phyloP scores from a whole-genome alignment of 1,284 basidiomycete genomes.

The Pholiota adiposa region DNA sequence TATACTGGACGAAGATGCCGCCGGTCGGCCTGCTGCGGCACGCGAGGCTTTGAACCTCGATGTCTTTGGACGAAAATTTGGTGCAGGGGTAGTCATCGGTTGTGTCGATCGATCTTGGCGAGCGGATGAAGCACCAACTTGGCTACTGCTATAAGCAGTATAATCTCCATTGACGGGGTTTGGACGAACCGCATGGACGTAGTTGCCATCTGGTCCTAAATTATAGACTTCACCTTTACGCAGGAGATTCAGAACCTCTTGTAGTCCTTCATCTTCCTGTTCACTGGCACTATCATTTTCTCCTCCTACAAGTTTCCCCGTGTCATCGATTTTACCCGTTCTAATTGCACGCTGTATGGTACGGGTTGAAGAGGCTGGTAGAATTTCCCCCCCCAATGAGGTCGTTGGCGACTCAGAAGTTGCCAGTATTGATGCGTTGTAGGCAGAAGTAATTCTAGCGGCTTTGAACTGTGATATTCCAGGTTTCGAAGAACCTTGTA shows the following conservation, averaged over 20 bases:
- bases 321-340: constrained; percentile 61
- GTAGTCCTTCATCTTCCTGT: constrained; percentile 50
- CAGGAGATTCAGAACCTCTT: constrained; percentile 60
- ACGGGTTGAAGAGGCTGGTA: constrained; percentile 55
- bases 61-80: constrained; percentile 36
- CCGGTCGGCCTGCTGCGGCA: constrained; percentile 30
- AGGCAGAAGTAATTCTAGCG: constrained; percentile 49
- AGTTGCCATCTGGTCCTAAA: constrained; percentile 48
- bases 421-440: constrained; percentile 38
- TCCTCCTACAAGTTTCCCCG: constrained; percentile 57
- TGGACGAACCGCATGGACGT: constrained; percentile 29
- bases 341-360: constrained; percentile 60
- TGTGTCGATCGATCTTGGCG: neutral
- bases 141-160: neutral
- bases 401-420: constrained; percentile 39
- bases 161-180: neutral
- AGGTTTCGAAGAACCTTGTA: constrained; percentile 44
- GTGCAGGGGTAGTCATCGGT: constrained; percentile 17
- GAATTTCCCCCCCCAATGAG: constrained; percentile 48
- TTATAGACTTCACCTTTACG: constrained; percentile 63
- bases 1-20: constrained; percentile 10
- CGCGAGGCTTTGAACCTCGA: constrained; percentile 44
- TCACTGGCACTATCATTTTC: constrained; percentile 64
- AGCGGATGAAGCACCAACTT: constrained; percentile 4
- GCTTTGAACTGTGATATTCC: constrained; percentile 67